Percentiles rank a stretch among this genome's conserved stretches.
These are phyloP conservation scores for Fusarium lyarnte DNA, from an alignment of 2,329 filamentous ascomycete genomes.

Conservation along the genomic window DNA sequence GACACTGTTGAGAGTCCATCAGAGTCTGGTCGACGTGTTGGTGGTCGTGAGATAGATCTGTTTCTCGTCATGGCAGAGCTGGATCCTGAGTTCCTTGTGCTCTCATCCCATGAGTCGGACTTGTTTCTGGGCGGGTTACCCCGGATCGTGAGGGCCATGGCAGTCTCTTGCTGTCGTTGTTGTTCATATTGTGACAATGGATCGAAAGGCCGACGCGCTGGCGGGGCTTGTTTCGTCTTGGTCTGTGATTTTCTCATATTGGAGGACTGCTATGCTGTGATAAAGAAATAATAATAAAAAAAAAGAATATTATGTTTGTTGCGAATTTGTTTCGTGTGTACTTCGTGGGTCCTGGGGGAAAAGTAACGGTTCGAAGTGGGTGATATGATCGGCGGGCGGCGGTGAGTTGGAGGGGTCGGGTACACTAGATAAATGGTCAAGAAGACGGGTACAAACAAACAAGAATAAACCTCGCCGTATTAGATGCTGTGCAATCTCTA, in stretches of 20 bases:
- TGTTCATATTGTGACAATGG: conserved; percentile 33
- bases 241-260: conserved; percentile 37
- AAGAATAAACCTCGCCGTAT: conserved; percentile 5
- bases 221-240: conserved; percentile 12
- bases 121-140: conserved; percentile 38
- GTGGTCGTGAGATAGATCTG: conserved; percentile 36
- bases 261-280: conserved; percentile 2
- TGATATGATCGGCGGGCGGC: conserved; percentile 25
- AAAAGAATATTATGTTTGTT: conserved; percentile 10
- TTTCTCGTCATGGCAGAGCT: conserved; percentile 28
- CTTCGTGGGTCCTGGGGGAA: conserved; percentile 19
- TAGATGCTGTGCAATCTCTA: conserved; percentile 16
- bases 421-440: conserved; percentile 29
- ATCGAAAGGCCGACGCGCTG: conserved; percentile 29
- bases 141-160: conserved; percentile 41
- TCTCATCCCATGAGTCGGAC: conserved; percentile 31
- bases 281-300: background rate
- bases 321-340: conserved; percentile 12
- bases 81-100: conserved; percentile 20
- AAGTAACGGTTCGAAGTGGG: background rate
- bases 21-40: conserved; percentile 27
- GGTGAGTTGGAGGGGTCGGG: conserved; percentile 21
- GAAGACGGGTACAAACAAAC: conserved; percentile 5
- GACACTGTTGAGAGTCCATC: conserved; percentile 42
- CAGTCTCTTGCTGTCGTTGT: conserved; percentile 34